phyloP scores from a whole-genome alignment of 331 rosid genomes.

The Acacia concinna region DNA sequence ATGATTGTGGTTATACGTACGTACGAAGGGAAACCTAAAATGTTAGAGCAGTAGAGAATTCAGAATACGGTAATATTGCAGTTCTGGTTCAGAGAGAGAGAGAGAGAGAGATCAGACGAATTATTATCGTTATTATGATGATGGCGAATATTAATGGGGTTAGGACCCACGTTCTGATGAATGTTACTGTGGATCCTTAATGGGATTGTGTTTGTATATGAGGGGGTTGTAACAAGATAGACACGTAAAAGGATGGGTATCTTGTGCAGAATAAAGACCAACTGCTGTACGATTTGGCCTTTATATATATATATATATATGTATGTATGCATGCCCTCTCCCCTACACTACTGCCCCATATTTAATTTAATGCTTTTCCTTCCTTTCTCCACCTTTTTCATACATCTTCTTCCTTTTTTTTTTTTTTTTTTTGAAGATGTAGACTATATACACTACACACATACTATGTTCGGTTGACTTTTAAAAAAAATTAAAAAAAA shows the following conservation, averaged over 20 bases:
- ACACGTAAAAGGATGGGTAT: conserved; percentile 32
- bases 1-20: not conserved
- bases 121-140: not conserved
- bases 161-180: conserved; percentile 41
- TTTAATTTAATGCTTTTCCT: conserved; percentile 12
- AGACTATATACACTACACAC: too few species aligned
- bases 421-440: too few species aligned
- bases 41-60: not conserved
- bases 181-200: conserved; percentile 37
- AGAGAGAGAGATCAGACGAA: not conserved
- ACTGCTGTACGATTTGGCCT: conserved; percentile 30
- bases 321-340: not conserved
- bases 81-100: not conserved
- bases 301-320: not conserved
- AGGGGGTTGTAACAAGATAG: conserved; percentile 23
- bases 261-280: conserved; percentile 29
- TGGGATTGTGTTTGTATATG: conserved; percentile 43
- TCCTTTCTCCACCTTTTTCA: too few species aligned
- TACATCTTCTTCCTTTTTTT: too few species aligned
- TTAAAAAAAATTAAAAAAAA: too few species aligned
- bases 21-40: not conserved
- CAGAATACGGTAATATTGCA: not conserved
- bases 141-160: conserved; percentile 6
- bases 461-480: too few species aligned
- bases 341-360: not conserved